Evolutionary conservation across 352 stramenopile genomes (phyloP).

Genomic region (Phytophthora pseudosyringae): DNA sequence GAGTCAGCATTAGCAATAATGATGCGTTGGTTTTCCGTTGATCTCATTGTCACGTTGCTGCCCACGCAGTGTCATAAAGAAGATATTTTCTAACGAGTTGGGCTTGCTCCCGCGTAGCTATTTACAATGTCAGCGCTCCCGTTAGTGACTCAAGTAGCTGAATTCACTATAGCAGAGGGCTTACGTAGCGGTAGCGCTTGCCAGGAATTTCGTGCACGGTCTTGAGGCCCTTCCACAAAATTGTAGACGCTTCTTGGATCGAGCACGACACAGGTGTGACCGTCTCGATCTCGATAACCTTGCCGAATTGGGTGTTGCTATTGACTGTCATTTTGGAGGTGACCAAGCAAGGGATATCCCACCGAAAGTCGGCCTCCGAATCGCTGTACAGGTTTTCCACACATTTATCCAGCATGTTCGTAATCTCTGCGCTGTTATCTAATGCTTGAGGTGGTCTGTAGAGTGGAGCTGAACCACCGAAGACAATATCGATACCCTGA

Average conservation of each 20-base stretch:
- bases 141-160: background rate
- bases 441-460: background rate
- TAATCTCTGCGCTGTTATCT: slow-evolving; percentile 11
- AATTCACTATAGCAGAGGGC: background rate
- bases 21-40: slow-evolving; percentile 15
- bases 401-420: slow-evolving; percentile 16
- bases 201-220: slow-evolving; percentile 28
- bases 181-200: slow-evolving; percentile 31
- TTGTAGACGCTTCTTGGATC: slow-evolving; percentile 17
- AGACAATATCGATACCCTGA: slow-evolving; percentile 29
- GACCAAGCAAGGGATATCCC: slow-evolving; percentile 20
- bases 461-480: slow-evolving; percentile 2
- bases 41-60: slow-evolving; percentile 18
- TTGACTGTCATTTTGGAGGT: slow-evolving; percentile 24
- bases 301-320: slow-evolving; percentile 23
- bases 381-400: slow-evolving; percentile 17
- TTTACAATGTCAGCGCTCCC: background rate
- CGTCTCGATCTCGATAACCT: slow-evolving; percentile 31
- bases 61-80: slow-evolving; percentile 27
- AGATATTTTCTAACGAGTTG: slow-evolving; percentile 30
- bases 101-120: slow-evolving; percentile 27
- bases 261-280: slow-evolving; percentile 24
- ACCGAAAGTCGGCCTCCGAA: slow-evolving; percentile 8
- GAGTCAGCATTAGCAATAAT: slow-evolving; percentile 26
- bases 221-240: slow-evolving; percentile 28